Percentiles rank a stretch among this genome's conserved stretches.
phyloP scores from a whole-genome alignment of 169 alveolate species.

The Cytauxzoon felis region DNA sequence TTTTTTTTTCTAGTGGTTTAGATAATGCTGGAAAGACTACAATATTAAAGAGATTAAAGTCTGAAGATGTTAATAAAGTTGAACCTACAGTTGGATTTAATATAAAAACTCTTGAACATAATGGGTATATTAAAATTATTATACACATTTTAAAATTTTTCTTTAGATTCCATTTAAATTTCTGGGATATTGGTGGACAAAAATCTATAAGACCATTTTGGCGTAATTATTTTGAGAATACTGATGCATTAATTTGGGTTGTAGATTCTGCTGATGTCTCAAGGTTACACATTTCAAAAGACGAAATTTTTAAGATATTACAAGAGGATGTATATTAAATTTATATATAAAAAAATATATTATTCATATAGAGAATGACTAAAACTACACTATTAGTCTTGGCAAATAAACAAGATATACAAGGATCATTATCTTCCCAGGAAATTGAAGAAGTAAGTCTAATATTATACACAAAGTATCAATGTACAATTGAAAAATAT shows the following conservation, averaged over 20 bases:
- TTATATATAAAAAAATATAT: slow-evolving; percentile 76
- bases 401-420: slow-evolving; percentile 95
- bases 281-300: slow-evolving; percentile 91
- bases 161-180: slow-evolving; percentile 81
- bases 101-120: slow-evolving; percentile 84
- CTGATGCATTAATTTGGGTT: slow-evolving; percentile 98
- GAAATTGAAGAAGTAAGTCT: slow-evolving; percentile 43
- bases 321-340: slow-evolving; percentile 88
- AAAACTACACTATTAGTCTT: slow-evolving; percentile 75
- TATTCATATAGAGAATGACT: slow-evolving; percentile 47
- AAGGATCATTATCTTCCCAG: slow-evolving; percentile 85
- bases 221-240: slow-evolving; percentile 98
- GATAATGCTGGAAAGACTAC: slow-evolving; percentile 98
- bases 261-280: slow-evolving; percentile 95
- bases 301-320: slow-evolving; percentile 89
- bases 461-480: background rate
- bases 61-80: slow-evolving; percentile 86
- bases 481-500: background rate
- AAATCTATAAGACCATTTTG: slow-evolving; percentile 96
- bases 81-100: slow-evolving; percentile 96
- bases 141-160: background rate
- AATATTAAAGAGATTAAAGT: slow-evolving; percentile 87
- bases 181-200: slow-evolving; percentile 99
- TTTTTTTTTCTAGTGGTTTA: slow-evolving; percentile 76
- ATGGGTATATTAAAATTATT: slow-evolving; percentile 63